Evolutionary conservation across 768 basidiomycete species (phyloP), one percentile per base, ranked within the genome.

Genomic region (Myochromella boudieri): DNA sequence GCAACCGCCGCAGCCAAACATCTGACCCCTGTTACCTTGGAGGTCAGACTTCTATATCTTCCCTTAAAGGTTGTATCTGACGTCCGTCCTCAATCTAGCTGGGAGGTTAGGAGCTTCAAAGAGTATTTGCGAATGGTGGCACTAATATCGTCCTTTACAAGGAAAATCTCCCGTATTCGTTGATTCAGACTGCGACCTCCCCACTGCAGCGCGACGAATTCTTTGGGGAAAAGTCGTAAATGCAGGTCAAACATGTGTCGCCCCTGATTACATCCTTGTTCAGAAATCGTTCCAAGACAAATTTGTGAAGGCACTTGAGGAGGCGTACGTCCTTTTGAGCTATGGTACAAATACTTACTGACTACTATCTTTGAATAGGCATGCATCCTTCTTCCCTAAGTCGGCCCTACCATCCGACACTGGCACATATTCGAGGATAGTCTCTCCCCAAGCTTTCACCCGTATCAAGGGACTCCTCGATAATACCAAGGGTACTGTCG

Each of bases 151-250:
- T 31, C 15, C 1, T 21, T 15, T 25, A 37, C 18, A 29, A 59
- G 84, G 89, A 20, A 90, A 91, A 62, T 82, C 78, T 1, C 89
- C 90, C 1, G 87, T 82, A 15, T 70, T 92, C 51, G 68, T 94
- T 34, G 87, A 91, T 61, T 74, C 86, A 0, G 72, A 69, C 17
- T 81, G 78, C 44, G 84, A 93, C 59, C 65, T 92, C 40, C 72
- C 81, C 46, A 66, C 74, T 4, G 75, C 84, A 0, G 87, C 87
- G 2, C 76, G 75, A 33, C 76, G 91, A n/a, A 72, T 94, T 34
- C 62, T 91, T 27, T 92, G 88, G 87, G 89, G 89, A n/a, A 90
- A 90, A 37, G 63, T 69, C n/a, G 65, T 74, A 28, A 94, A 94
- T 54, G 81, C 79, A 0, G 91, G 91, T 2, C 79, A 91, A 69